Base-by-base conservation (phyloP, 305 asterid genomes). In the Euphrasia arctica region DNA sequence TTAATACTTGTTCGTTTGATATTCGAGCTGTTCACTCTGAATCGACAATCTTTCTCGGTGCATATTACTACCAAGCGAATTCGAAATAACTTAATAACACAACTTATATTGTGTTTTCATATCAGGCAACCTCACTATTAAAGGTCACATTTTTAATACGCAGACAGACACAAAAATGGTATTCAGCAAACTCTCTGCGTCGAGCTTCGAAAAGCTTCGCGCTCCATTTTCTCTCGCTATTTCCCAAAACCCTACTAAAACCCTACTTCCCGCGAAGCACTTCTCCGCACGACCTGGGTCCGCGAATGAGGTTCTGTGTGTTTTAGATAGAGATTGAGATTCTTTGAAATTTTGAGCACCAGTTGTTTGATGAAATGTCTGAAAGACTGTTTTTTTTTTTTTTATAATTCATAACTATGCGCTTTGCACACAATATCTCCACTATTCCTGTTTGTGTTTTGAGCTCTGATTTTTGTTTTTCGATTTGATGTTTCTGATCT, bases 151-250 rank as follows among this genome's bases (percentile, higher is more conserved):
- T 42, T 11, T 31, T 4, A 2, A 3, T 2, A 31, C 34, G 34
- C 9, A 42, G 42, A 9, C 41, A 25, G 64, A 54, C 61, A 49
- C 36, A 18, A 72, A 58, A 48, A 86, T 80, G 95, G 66, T 81
- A 27, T 70, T 74, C 60, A 60, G 90, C 75, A 75, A 66, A 43
- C 69, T 86, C 63, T 80, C 86, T 62, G 77, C 76, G 13, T 75
- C 88, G 58, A 83, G 77, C 79, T 77, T 88, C 58, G 70, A 63
- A 42, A 79, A 81, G 78, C 78, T 86, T 64, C 71, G 86, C 65
- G 9, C 69, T 15, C 82, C 85, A 48, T 66, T 68, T 65, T 72
- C 73, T 39, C 52, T 74, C 69, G 32, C 51, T 4, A 3, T 47
- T 47, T 47, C 18, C 15, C 52, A 47, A 11, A 47, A 47, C 52